phyloP scores from a whole-genome alignment of 2,329 filamentous ascomycete species.

The Cladosporium sp. region DNA sequence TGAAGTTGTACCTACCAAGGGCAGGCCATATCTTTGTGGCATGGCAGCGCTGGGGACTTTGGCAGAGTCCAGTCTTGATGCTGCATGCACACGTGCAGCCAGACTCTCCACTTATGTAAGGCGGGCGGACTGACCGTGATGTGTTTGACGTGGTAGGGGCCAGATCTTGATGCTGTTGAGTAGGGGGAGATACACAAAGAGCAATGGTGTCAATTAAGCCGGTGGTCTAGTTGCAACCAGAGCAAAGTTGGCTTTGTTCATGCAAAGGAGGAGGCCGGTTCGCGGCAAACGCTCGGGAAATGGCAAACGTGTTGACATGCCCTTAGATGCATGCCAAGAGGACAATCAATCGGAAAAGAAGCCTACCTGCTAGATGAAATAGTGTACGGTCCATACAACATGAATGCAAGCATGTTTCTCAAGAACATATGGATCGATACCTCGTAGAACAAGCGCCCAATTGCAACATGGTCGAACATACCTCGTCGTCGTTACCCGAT shows the following conservation, averaged over 20 bases:
- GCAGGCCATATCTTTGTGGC: not conserved
- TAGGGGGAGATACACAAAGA: not conserved
- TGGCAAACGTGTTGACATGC: not conserved
- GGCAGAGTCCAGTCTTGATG: no score
- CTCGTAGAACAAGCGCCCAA: not conserved
- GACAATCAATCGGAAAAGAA: no score
- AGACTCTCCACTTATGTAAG: no score
- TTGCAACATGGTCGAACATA: not conserved
- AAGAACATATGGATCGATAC: not conserved
- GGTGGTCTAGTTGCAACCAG: no score
- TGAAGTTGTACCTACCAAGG: not conserved
- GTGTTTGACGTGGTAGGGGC: not conserved
- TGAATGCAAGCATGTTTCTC: not conserved
- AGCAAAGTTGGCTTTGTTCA: no score
- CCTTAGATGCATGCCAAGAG: not conserved
- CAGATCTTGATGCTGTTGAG: not conserved
- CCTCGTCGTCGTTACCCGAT: constrained; percentile 17
- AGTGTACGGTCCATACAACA: not conserved
- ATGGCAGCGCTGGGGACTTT: no score
- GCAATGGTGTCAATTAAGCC: no score
- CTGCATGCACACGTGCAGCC: no score
- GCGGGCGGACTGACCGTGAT: no score
- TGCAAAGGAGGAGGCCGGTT: not conserved
- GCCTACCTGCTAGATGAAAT: no score
- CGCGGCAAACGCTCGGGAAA: no score